Evolutionary conservation across 2,329 filamentous ascomycete species (phyloP).

Genomic region (Penicillium crustosum): DNA sequence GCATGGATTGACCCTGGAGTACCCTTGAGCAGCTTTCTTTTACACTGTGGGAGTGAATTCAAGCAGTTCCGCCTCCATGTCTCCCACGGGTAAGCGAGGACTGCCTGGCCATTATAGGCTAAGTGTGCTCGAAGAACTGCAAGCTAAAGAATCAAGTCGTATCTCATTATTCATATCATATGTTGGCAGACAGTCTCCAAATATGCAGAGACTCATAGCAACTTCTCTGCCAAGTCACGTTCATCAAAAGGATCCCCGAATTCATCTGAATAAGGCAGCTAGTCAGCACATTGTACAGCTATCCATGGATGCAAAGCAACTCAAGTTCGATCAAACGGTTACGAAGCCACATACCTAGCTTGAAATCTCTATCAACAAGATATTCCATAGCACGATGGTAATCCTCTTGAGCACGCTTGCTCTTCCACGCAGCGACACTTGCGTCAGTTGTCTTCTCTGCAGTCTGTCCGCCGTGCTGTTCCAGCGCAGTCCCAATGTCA

Average conservation of each 20-base stretch:
- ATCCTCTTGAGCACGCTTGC: conserved; percentile 59
- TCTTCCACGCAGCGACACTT: conserved; percentile 55
- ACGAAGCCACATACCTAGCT: conserved; percentile 40
- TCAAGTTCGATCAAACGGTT: not conserved
- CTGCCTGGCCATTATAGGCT: too few relatives aligned
- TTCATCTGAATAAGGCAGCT: conserved; percentile 34
- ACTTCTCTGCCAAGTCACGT: conserved; percentile 35
- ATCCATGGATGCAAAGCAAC: not conserved
- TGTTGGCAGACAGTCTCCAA: conserved; percentile 6
- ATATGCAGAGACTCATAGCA: conserved; percentile 13
- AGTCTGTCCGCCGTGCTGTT: conserved; percentile 8
- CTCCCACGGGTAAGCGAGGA: not conserved
- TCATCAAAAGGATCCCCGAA: conserved; percentile 51
- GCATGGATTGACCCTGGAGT: not conserved
- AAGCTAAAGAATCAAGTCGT: conserved; percentile 14
- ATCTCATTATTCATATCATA: conserved; percentile 30
- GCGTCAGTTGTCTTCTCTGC: conserved; percentile 36
- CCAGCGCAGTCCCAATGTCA: not conserved
- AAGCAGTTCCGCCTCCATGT: not conserved
- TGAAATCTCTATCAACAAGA: conserved; percentile 55
- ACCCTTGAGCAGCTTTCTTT: too few relatives aligned
- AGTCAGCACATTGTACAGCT: not conserved
- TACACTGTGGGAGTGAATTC: not conserved
- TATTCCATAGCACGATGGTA: conserved; percentile 51
- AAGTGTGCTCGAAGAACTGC: not conserved